A percentile compares a stretch with the other conserved stretches of the same genome.
Conservation (phyloP, 768 basidiomycete genomes). For the Lenzites betulinus region DNA sequence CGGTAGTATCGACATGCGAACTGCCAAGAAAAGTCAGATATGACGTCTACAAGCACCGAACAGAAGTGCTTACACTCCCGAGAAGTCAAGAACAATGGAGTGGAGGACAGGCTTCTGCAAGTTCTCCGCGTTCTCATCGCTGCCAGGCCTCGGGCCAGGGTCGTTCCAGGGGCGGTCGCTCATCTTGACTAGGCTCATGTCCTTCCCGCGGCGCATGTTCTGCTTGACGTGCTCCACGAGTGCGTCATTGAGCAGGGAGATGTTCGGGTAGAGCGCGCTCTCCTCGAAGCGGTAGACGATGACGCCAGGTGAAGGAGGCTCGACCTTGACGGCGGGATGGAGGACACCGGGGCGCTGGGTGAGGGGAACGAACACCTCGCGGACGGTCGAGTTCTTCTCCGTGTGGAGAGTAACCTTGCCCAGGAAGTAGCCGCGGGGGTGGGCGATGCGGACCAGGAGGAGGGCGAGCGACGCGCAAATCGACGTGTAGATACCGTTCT, state of each 20-base stretch:
- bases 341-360: slow-evolving; percentile 54
- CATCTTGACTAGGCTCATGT: slow-evolving; percentile 61
- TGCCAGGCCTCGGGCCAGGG: slow-evolving; percentile 64
- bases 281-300: slow-evolving; percentile 93
- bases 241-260: slow-evolving; percentile 63
- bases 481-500: slow-evolving; percentile 89
- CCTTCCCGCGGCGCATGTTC: slow-evolving; percentile 74
- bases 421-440: slow-evolving; percentile 88
- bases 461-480: slow-evolving; percentile 78
- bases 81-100: slow-evolving; percentile 92
- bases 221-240: slow-evolving; percentile 83
- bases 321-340: slow-evolving; percentile 70
- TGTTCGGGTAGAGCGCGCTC: slow-evolving; percentile 85
- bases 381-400: slow-evolving; percentile 41
- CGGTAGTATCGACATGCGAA: slow-evolving; percentile 89
- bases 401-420: slow-evolving; percentile 72
- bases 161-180: slow-evolving; percentile 95
- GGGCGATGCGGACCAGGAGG: slow-evolving; percentile 82
- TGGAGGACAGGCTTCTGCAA: slow-evolving; percentile 65
- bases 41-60: not conserved
- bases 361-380: slow-evolving; percentile 87
- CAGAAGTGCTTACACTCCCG: slow-evolving; percentile 61
- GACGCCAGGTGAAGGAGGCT: slow-evolving; percentile 81
- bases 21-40: slow-evolving; percentile 37
- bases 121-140: slow-evolving; percentile 52